Percentiles rank a stretch among this genome's conserved stretches.
Conservation (phyloP, 2,329 filamentous ascomycete genomes). For the Botrytis medusae region DNA sequence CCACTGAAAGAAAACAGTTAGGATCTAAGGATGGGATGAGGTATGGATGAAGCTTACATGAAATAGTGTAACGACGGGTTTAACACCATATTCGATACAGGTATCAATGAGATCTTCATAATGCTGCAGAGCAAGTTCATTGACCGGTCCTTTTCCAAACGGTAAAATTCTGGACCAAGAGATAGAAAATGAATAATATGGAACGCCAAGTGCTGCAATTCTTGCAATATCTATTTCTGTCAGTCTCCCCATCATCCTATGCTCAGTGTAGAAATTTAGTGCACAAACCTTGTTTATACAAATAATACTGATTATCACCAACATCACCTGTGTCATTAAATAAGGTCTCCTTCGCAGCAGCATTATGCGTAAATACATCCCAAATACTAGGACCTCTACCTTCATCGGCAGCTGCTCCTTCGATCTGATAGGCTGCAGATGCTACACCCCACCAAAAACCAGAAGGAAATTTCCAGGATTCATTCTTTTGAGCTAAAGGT, state of each 20-base stretch:
- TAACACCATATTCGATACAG: conserved; percentile 50
- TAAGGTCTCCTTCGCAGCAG: conserved; percentile 31
- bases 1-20: conserved; percentile 29
- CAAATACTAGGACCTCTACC: conserved; percentile 47
- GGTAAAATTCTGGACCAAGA: conserved; percentile 54
- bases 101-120: conserved; percentile 55
- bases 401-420: conserved; percentile 48
- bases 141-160: conserved; percentile 51
- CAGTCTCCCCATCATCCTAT: neutral
- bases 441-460: conserved; percentile 52
- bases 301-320: conserved; percentile 44
- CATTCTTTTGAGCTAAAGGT: conserved; percentile 27
- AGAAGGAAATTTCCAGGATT: conserved; percentile 34
- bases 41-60: conserved; percentile 37
- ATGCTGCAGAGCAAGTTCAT: conserved; percentile 51
- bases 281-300: conserved; percentile 53
- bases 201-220: conserved; percentile 52
- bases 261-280: neutral
- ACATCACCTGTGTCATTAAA: conserved; percentile 48
- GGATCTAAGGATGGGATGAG: neutral
- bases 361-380: conserved; percentile 41
- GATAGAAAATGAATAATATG: conserved; percentile 54
- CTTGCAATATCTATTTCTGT: conserved; percentile 48
- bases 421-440: conserved; percentile 47
- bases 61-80: conserved; percentile 48